These are phyloP conservation scores for Ramularia collo-cygni DNA, from an alignment of 2,329 filamentous ascomycete genomes.

Conservation along the genomic window DNA sequence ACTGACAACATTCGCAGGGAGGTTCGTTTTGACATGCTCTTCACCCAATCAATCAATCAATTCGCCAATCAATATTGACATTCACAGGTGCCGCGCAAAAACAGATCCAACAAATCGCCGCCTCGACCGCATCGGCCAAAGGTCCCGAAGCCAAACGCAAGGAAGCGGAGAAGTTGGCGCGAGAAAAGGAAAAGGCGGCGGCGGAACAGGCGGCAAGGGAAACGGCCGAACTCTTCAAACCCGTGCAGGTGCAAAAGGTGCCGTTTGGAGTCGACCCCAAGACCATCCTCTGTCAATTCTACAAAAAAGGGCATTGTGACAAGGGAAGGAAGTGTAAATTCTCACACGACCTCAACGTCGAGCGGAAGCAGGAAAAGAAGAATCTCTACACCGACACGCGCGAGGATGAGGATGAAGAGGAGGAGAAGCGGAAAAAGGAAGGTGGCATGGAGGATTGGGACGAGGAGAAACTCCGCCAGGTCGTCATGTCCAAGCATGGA, in stretches of 20 bases:
- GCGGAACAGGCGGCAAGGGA: conserved; percentile 79
- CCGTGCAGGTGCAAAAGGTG: conserved; percentile 93
- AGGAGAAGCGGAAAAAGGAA: conserved; percentile 67
- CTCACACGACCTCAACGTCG: conserved; percentile 80
- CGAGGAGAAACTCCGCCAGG: conserved; percentile 85
- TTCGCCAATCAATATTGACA: no score
- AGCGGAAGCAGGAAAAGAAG: conserved; percentile 88
- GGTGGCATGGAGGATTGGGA: conserved; percentile 97
- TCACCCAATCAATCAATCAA: no score
- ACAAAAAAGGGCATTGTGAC: conserved; percentile 93
- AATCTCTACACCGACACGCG: conserved; percentile 83
- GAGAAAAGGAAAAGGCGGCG: conserved; percentile 84
- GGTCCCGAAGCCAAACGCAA: conserved; percentile 84
- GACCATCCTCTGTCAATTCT: conserved; percentile 93
- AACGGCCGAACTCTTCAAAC: conserved; percentile 75
- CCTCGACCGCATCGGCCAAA: conserved; percentile 65
- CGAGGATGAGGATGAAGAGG: conserved; percentile 63
- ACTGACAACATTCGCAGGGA: no score
- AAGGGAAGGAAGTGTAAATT: conserved; percentile 98
- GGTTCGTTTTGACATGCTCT: no score
- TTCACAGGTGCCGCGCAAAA: conserved; percentile 67
- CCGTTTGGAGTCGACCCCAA: conserved; percentile 97
- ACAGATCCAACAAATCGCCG: conserved; percentile 76
- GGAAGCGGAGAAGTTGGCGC: conserved; percentile 55
- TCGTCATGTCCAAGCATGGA: conserved; percentile 92